phyloP scores from a whole-genome alignment of 1,139 yeast genomes.

The Eremothecium cymbalariae region DNA sequence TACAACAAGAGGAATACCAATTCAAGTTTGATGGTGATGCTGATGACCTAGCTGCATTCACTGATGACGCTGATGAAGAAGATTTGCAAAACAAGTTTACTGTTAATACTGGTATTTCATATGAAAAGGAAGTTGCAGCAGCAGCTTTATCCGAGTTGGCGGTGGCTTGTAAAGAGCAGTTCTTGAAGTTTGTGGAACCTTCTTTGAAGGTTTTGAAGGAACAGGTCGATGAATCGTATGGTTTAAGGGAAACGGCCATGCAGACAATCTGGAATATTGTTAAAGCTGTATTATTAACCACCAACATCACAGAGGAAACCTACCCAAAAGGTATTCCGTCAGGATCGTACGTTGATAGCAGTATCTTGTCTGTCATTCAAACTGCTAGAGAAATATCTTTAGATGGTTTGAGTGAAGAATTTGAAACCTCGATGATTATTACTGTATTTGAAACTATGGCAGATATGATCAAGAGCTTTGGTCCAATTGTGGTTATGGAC shows the following conservation, averaged over 20 bases:
- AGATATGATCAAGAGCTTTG: slow-evolving; percentile 63
- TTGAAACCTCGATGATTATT: slow-evolving; percentile 73
- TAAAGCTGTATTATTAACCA: slow-evolving; percentile 55
- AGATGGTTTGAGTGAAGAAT: slow-evolving; percentile 63
- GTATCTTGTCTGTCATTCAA: slow-evolving; percentile 52
- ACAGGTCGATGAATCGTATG: slow-evolving; percentile 79
- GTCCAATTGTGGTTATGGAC: slow-evolving; percentile 62
- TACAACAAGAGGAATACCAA: slow-evolving; percentile 75
- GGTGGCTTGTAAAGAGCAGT: slow-evolving; percentile 70
- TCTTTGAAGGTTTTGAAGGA: slow-evolving; percentile 58
- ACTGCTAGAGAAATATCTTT: slow-evolving; percentile 61
- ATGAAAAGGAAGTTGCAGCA: slow-evolving; percentile 95
- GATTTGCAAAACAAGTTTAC: slow-evolving; percentile 66
- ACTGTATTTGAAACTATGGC: slow-evolving; percentile 68
- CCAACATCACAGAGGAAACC: slow-evolving; percentile 43
- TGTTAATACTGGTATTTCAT: slow-evolving; percentile 90
- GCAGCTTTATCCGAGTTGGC: slow-evolving; percentile 90
- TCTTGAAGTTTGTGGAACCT: slow-evolving; percentile 69
- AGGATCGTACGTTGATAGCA: slow-evolving; percentile 49
- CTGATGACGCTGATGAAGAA: slow-evolving; percentile 36
- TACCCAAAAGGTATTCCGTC: slow-evolving; percentile 72
- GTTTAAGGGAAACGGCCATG: slow-evolving; percentile 84
- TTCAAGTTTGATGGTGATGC: slow-evolving; percentile 37
- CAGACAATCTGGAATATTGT: slow-evolving; percentile 76
- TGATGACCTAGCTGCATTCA: slow-evolving; percentile 32